Conservation (phyloP, 345 rosid species). For the Eucalyptus dawsonii region DNA sequence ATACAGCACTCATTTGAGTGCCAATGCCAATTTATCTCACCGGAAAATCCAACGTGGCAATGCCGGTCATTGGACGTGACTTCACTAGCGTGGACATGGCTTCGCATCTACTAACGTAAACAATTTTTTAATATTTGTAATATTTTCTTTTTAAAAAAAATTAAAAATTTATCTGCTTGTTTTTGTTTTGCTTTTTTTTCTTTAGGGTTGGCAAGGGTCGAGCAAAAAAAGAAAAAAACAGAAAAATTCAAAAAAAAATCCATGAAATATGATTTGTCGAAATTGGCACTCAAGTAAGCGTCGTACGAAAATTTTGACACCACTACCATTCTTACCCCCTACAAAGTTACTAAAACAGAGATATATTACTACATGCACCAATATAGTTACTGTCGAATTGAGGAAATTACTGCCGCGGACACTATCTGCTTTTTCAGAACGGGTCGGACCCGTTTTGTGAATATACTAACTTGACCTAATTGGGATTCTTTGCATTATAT, state of each 20-base stretch:
- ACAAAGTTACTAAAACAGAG: not conserved
- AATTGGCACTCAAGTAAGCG: accelerated
- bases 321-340: too few relatives aligned
- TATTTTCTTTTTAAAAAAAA: accelerated
- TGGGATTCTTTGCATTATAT: not conserved
- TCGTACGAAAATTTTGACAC: accelerated
- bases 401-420: not conserved
- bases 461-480: not conserved
- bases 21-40: too few relatives aligned
- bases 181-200: accelerated
- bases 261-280: too few relatives aligned
- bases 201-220: accelerated
- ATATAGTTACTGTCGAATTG: not conserved
- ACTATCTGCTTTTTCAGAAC: not conserved
- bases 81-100: accelerated
- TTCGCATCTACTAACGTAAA: accelerated
- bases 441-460: not conserved
- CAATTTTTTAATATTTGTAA: too few relatives aligned
- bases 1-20: too few relatives aligned
- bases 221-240: too few relatives aligned
- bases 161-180: accelerated
- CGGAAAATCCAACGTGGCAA: accelerated
- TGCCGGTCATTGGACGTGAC: accelerated
- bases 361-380: not conserved
- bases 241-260: too few relatives aligned